Evolutionary conservation across 495 filamentous ascomycete genomes (phyloP).

Genomic region (Annulohypoxylon stygium): DNA sequence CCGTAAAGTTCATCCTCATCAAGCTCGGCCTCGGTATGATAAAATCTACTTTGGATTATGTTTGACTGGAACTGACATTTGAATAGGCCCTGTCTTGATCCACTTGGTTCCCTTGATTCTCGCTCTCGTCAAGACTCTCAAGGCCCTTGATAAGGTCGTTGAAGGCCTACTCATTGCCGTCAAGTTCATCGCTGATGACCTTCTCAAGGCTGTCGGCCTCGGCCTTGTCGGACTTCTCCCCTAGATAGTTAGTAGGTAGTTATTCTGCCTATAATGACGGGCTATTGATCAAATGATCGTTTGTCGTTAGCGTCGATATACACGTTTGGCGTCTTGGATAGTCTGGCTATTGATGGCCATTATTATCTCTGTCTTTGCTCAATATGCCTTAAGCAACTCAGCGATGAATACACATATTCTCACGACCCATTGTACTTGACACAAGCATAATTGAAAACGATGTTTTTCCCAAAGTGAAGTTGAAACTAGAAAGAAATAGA

Average conservation of each 20-base stretch:
- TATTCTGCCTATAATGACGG: neutral
- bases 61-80: constrained; percentile 19
- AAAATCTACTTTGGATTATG: neutral
- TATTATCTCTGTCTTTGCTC: neutral
- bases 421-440: neutral
- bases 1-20: constrained; percentile 54
- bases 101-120: constrained; percentile 53
- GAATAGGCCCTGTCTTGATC: constrained; percentile 51
- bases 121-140: constrained; percentile 51
- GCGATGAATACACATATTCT: constrained; percentile 11
- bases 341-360: constrained; percentile 2
- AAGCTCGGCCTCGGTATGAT: constrained; percentile 58
- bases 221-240: constrained; percentile 50
- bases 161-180: constrained; percentile 51
- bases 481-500: constrained; percentile 19
- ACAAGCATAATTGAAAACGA: neutral
- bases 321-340: constrained; percentile 20
- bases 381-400: neutral
- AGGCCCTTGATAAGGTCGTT: constrained; percentile 55
- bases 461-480: neutral
- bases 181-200: constrained; percentile 48
- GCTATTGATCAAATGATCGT: neutral
- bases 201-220: constrained; percentile 52
- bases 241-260: neutral
- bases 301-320: constrained; percentile 25